phyloP scores from a whole-genome alignment of 306 rosid species.

The Quillaja saponaria region DNA sequence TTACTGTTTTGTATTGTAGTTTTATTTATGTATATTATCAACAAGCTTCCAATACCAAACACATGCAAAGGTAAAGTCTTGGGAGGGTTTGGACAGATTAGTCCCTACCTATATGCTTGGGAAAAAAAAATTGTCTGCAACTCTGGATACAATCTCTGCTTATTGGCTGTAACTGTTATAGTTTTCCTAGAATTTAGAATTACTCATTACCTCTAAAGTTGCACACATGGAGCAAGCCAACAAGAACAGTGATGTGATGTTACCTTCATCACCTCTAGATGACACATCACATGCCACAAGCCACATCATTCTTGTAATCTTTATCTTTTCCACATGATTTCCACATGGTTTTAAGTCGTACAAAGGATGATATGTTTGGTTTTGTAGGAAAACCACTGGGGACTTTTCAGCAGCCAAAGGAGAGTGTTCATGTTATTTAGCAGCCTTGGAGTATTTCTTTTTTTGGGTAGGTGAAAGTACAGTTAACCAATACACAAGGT shows the following conservation, averaged over 20 bases:
- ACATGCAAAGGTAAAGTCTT: constrained; percentile 20
- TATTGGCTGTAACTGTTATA: constrained; percentile 18
- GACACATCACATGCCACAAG: not conserved
- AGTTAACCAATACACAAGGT: constrained; percentile 59
- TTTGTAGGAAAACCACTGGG: constrained; percentile 77
- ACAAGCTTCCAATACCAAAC: constrained; percentile 16
- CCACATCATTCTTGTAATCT: not conserved
- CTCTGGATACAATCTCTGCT: constrained; percentile 16
- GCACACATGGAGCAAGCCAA: constrained; percentile 19
- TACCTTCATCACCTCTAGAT: constrained; percentile 22
- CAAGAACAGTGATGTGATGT: not conserved
- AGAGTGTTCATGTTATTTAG: constrained; percentile 77
- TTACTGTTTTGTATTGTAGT: constrained; percentile 16
- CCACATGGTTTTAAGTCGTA: constrained; percentile 11
- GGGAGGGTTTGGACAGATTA: constrained; percentile 11
- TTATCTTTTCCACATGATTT: not conserved
- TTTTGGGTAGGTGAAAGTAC: constrained; percentile 54
- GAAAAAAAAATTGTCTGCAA: constrained; percentile 3
- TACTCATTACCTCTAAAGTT: not conserved
- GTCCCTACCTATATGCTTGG: not conserved
- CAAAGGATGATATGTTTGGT: constrained; percentile 36
- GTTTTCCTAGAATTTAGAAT: not conserved
- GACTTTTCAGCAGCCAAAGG: constrained; percentile 69
- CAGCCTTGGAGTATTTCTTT: constrained; percentile 34
- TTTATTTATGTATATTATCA: constrained; percentile 6